These are phyloP conservation scores for Ophiostoma fasciatum DNA, from an alignment of 2,329 filamentous ascomycete genomes.

Conservation along the genomic window DNA sequence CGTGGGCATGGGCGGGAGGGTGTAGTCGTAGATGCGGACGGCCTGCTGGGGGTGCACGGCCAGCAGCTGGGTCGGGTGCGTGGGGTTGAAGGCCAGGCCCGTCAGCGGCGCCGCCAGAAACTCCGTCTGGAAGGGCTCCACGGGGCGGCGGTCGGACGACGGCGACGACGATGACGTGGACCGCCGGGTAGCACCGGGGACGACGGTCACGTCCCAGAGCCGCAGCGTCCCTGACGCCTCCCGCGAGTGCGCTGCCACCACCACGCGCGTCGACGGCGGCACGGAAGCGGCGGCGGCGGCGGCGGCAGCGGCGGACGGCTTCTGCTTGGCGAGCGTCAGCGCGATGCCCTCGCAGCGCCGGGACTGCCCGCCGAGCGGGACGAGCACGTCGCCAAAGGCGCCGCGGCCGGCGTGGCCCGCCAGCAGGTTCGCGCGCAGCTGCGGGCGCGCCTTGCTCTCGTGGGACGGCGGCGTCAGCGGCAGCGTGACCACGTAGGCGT, in stretches of 20 bases:
- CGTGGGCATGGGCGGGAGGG: slow-evolving; percentile 33
- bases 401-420: slow-evolving; percentile 42
- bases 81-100: slow-evolving; percentile 46
- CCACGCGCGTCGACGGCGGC: slow-evolving; percentile 24
- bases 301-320: slow-evolving; percentile 23
- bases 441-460: slow-evolving; percentile 39
- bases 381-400: slow-evolving; percentile 47
- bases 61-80: slow-evolving; percentile 42
- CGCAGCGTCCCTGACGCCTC: slow-evolving; percentile 44
- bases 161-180: slow-evolving; percentile 11
- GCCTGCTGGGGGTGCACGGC: slow-evolving; percentile 39
- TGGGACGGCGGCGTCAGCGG: slow-evolving; percentile 48
- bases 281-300: not conserved
- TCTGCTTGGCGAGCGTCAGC: slow-evolving; percentile 24
- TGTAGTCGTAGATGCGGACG: slow-evolving; percentile 48
- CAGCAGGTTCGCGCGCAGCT: slow-evolving; percentile 35
- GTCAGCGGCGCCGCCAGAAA: slow-evolving; percentile 39
- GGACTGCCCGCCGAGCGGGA: slow-evolving; percentile 37
- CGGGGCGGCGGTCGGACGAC: slow-evolving; percentile 10
- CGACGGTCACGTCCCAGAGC: slow-evolving; percentile 42
- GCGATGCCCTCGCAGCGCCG: slow-evolving; percentile 40
- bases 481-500: slow-evolving; percentile 41
- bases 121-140: slow-evolving; percentile 45
- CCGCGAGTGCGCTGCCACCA: slow-evolving; percentile 45
- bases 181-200: too few relatives aligned